phyloP scores from a whole-genome alignment of 345 rosid species.

The Populus pruinosa region DNA sequence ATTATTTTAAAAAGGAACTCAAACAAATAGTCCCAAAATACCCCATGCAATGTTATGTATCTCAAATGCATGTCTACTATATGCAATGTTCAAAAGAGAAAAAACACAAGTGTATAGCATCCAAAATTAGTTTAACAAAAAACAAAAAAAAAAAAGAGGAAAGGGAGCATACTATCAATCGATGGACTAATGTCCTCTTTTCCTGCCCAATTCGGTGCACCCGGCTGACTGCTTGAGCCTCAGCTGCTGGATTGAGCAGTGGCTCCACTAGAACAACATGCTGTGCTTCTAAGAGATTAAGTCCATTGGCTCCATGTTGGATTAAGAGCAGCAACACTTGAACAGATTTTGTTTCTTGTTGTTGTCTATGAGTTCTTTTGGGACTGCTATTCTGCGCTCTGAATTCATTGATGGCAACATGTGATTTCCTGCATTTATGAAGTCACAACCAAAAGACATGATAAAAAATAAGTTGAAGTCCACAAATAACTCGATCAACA shows the following conservation, averaged over 20 bases:
- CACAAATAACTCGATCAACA: not conserved
- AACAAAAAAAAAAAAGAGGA: not conserved
- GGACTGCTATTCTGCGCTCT: conserved; percentile 42
- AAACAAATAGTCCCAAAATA: too few relatives aligned
- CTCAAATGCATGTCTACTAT: not conserved
- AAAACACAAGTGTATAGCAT: not conserved
- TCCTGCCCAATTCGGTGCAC: conserved; percentile 93
- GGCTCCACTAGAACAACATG: conserved; percentile 96
- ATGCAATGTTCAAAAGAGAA: not conserved
- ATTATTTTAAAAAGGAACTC: too few relatives aligned
- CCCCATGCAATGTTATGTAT: too few relatives aligned
- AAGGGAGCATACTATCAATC: conserved; percentile 61
- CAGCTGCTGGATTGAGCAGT: conserved; percentile 88
- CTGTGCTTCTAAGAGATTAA: conserved; percentile 90
- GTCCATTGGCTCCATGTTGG: conserved; percentile 96
- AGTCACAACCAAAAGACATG: conserved; percentile 15
- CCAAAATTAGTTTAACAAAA: not conserved
- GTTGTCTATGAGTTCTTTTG: conserved; percentile 23
- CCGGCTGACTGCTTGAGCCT: conserved; percentile 94
- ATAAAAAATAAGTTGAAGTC: not conserved
- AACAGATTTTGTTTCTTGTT: conserved; percentile 36
- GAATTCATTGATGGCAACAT: conserved; percentile 72
- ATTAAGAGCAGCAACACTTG: conserved; percentile 82
- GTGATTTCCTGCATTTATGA: conserved; percentile 65
- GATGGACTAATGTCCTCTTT: conserved; percentile 74